These are phyloP conservation scores for Saccharum hybrid DNA, from an alignment of 202 grass and related monocot species.

Conservation along the genomic window DNA sequence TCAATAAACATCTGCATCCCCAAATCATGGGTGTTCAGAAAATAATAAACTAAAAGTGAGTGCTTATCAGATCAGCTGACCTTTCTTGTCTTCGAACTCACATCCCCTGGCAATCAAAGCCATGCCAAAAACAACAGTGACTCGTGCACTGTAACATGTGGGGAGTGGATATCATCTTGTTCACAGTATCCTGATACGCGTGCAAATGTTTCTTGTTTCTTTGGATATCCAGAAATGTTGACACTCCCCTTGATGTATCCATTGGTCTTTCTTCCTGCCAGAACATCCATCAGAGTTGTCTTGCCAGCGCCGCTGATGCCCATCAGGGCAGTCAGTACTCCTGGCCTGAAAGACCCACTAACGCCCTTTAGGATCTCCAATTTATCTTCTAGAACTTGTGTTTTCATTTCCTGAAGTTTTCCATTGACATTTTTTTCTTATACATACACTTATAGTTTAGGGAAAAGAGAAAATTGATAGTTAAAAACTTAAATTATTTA, in stretches of 20 bases:
- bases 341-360: slow-evolving; percentile 70
- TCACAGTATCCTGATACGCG: slow-evolving; percentile 84
- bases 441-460: neutral
- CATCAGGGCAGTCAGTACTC: slow-evolving; percentile 78
- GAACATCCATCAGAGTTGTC: slow-evolving; percentile 88
- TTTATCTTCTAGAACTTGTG: slow-evolving; percentile 61
- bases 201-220: slow-evolving; percentile 84
- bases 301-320: slow-evolving; percentile 82
- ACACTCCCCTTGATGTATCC: slow-evolving; percentile 79
- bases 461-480: slow-evolving; percentile 1
- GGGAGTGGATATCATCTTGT: slow-evolving; percentile 87
- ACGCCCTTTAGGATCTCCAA: slow-evolving; percentile 72
- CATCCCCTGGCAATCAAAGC: slow-evolving; percentile 62
- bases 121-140: slow-evolving; percentile 70
- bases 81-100: slow-evolving; percentile 68
- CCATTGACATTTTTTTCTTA: neutral
- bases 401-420: slow-evolving; percentile 77
- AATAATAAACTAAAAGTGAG: neutral
- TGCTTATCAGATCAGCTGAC: slow-evolving; percentile 12
- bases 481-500: slow-evolving; percentile 11
- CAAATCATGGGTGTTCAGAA: neutral
- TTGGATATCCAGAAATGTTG: slow-evolving; percentile 75
- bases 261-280: slow-evolving; percentile 70
- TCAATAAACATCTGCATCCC: slow-evolving; percentile 77
- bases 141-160: slow-evolving; percentile 77